These are phyloP conservation scores for Pichia gijzeniarum DNA, from an alignment of 805 yeast species.

Conservation along the genomic window DNA sequence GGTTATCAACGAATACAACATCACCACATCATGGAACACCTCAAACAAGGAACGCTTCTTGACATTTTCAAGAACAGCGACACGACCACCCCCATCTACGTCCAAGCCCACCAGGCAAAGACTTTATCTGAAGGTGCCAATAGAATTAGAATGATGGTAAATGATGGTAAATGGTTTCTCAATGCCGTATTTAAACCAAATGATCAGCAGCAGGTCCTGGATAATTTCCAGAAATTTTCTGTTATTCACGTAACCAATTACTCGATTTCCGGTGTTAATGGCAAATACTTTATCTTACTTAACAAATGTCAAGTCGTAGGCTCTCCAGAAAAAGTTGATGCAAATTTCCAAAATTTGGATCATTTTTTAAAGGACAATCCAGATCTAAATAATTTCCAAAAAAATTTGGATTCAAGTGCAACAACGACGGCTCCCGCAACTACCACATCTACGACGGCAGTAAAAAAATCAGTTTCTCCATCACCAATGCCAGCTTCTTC, in stretches of 20 bases:
- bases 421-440: background rate
- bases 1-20: no score
- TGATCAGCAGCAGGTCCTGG: conserved; percentile 24
- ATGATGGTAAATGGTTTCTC: conserved; percentile 45
- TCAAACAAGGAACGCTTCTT: conserved; percentile 21
- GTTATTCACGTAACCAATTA: conserved; percentile 17
- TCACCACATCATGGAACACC: conserved; percentile 12
- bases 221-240: conserved; percentile 23
- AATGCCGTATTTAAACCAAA: conserved; percentile 51
- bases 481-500: conserved; percentile 8
- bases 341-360: conserved; percentile 34
- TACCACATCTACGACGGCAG: background rate
- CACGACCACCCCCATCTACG: conserved; percentile 17
- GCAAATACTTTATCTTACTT: conserved; percentile 26
- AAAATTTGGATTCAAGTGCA: conserved; percentile 9
- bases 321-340: conserved; percentile 27
- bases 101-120: conserved; percentile 30
- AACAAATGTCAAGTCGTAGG: conserved; percentile 27
- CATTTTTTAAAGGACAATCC: conserved; percentile 55
- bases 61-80: conserved; percentile 21
- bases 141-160: conserved; percentile 40
- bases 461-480: background rate
- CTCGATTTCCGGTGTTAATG: conserved; percentile 21
- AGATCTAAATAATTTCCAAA: conserved; percentile 36
- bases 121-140: conserved; percentile 30